A percentile compares a stretch with the other conserved stretches of the same genome.
phyloP scores from a whole-genome alignment of 768 basidiomycete species.

The Podaxis mareebaensis region DNA sequence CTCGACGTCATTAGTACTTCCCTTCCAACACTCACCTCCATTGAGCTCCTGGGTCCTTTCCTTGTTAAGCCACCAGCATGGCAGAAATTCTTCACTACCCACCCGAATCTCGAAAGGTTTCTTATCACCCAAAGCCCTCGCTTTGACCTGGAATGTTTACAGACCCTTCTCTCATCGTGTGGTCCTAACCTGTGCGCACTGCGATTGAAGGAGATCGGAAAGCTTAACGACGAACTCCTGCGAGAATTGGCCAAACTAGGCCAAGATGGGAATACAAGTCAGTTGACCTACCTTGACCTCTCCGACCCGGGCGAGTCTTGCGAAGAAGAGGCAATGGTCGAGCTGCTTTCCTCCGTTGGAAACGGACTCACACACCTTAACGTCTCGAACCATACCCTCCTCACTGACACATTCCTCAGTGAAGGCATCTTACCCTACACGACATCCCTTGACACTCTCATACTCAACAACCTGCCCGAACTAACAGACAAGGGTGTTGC shows the following conservation, averaged over 20 bases:
- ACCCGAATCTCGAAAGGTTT: conserved; percentile 68
- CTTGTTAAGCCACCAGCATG: conserved; percentile 75
- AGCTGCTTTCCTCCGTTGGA: conserved; percentile 58
- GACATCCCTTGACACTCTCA: conserved; percentile 49
- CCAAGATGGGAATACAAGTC: conserved; percentile 22
- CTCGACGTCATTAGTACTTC: conserved; percentile 58
- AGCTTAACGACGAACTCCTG: conserved; percentile 67
- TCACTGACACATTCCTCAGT: conserved; percentile 62
- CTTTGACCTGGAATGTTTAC: conserved; percentile 72
- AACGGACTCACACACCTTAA: conserved; percentile 57
- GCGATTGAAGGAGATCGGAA: conserved; percentile 76
- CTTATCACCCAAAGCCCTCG: conserved; percentile 84
- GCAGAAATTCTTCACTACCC: conserved; percentile 69
- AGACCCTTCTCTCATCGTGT: conserved; percentile 57
- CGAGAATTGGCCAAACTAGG: conserved; percentile 49
- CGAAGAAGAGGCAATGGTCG: conserved; percentile 55
- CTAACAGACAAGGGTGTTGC: conserved; percentile 74
- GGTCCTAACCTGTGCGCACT: conserved; percentile 56
- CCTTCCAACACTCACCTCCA: conserved; percentile 63
- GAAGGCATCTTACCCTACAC: conserved; percentile 58
- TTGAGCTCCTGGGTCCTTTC: conserved; percentile 89
- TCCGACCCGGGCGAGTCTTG: conserved; percentile 59
- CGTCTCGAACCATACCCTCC: conserved; percentile 65
- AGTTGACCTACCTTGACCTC: conserved; percentile 60
- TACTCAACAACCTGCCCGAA: conserved; percentile 53